phyloP scores from a whole-genome alignment of 495 filamentous ascomycete species.

The Friedmanniomyces simplex region DNA sequence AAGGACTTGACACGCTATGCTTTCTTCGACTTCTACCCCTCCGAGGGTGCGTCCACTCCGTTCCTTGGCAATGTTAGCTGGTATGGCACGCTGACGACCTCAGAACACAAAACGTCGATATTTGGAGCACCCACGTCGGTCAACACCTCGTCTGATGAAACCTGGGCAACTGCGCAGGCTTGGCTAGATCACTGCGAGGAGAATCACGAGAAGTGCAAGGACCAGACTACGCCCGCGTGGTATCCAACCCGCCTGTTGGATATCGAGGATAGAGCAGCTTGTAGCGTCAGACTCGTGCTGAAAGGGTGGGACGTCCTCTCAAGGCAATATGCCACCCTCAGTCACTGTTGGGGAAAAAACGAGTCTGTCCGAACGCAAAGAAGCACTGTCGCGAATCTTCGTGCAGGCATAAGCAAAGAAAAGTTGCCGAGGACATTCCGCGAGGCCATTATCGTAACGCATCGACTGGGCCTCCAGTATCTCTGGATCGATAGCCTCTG shows the following conservation, averaged over 20 bases:
- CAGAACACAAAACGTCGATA: neutral
- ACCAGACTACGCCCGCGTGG: neutral
- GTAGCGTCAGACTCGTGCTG: neutral
- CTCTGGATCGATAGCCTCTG: no score
- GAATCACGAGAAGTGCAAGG: neutral
- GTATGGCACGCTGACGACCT: no score
- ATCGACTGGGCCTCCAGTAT: conserved; percentile 10
- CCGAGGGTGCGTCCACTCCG: no score
- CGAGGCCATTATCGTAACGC: conserved; percentile 6
- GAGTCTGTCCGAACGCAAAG: no score
- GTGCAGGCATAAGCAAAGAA: neutral
- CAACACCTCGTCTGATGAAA: neutral
- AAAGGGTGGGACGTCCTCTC: neutral
- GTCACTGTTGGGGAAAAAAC: no score
- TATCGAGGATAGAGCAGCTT: neutral
- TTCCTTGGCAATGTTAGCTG: no score
- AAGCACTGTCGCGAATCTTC: neutral
- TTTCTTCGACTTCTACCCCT: no score
- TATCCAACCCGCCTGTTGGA: neutral
- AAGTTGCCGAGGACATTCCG: conserved; percentile 12
- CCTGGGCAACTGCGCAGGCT: neutral
- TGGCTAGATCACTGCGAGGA: neutral
- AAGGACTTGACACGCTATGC: no score
- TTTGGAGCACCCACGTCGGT: neutral
- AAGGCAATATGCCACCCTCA: neutral